Evolutionary conservation across 345 rosid species (phyloP), one percentile per base, ranked within the genome.

Genomic region (Rhodomyrtus tomentosa): DNA sequence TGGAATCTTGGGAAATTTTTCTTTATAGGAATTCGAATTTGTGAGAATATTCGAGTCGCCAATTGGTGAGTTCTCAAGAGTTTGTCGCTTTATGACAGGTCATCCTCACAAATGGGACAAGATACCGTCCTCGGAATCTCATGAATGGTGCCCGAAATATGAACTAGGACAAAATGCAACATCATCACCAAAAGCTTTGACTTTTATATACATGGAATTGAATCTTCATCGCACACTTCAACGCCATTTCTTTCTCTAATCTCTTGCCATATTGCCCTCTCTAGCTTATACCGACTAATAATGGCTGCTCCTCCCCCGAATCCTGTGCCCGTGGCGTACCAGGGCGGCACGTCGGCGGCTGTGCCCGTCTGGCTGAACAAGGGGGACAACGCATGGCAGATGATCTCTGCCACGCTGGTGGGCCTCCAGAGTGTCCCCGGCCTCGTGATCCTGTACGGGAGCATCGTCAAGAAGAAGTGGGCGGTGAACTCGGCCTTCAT

Each of bases 401-500:
- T 86, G 80, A 76, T 83, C 32, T 27, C 87, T 0, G 87, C 87
- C 83, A 86, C 87, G 52, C 58, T 86, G 55, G 87, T 86, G 51
- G 87, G 87, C 42, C 72, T 85, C n/a, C 87, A 85, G 72, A 85
- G 87, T 74, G 40, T 85, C 53, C 87, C 87, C n/a, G 87, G 87
- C 12, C 87, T 85, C 1, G 84, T 85, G 21, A 85, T 85, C 82
- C 87, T 85, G 52, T 85, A 85, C 82, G 87, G 84, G 59, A 85
- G 87, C 84, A 85, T 85, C 22, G 87, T 85, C 27, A 85, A 85
- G 84, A 85, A 85, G 82, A 85, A 85, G 42, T 85, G 87, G 87
- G 87, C 87, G 20, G 87, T 86, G 20, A 86, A 86, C 87, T 86
- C 87, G 24, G 87, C 87, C 50, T 86, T 86, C 85, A 86, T 86